These are phyloP conservation scores for Ilex asprella DNA, from an alignment of 257 asterid species.

Conservation along the genomic window DNA sequence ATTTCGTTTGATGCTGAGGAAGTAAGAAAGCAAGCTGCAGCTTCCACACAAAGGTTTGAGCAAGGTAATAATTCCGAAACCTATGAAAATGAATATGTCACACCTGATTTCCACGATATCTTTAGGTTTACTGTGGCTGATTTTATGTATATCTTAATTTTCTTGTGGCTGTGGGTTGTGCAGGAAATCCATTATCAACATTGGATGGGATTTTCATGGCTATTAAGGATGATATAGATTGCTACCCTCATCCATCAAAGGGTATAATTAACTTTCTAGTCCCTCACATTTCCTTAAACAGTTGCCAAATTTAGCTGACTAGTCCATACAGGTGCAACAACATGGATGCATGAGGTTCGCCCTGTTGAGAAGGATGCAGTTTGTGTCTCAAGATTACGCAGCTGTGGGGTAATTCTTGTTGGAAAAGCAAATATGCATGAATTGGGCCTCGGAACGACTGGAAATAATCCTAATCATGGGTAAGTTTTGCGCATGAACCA, in stretches of 20 bases:
- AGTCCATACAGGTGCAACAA: constrained; percentile 71
- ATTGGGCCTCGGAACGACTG: constrained; percentile 91
- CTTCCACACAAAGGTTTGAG: constrained; percentile 87
- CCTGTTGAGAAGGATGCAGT: constrained; percentile 67
- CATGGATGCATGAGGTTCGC: constrained; percentile 77
- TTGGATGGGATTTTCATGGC: constrained; percentile 95
- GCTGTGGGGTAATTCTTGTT: constrained; percentile 85
- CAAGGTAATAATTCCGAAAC: constrained; percentile 42
- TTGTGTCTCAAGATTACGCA: constrained; percentile 71
- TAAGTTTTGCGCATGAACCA: constrained; percentile 20
- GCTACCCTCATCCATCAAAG: constrained; percentile 74
- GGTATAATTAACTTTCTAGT: constrained; percentile 38
- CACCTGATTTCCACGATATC: not conserved
- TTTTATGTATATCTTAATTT: constrained; percentile 13
- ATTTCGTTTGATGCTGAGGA: constrained; percentile 76
- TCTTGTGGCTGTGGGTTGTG: constrained; percentile 18
- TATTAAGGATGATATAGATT: constrained; percentile 93
- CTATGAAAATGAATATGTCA: constrained; percentile 1
- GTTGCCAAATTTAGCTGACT: constrained; percentile 8
- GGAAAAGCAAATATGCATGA: constrained; percentile 99
- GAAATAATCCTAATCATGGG: constrained; percentile 96
- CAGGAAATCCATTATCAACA: constrained; percentile 78
- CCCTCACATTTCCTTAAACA: not conserved
- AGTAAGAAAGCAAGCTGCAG: constrained; percentile 87
- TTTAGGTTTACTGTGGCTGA: not conserved